Evolutionary conservation across 129 eudicot species (phyloP).

Genomic region (Pulicaria dysenterica): DNA sequence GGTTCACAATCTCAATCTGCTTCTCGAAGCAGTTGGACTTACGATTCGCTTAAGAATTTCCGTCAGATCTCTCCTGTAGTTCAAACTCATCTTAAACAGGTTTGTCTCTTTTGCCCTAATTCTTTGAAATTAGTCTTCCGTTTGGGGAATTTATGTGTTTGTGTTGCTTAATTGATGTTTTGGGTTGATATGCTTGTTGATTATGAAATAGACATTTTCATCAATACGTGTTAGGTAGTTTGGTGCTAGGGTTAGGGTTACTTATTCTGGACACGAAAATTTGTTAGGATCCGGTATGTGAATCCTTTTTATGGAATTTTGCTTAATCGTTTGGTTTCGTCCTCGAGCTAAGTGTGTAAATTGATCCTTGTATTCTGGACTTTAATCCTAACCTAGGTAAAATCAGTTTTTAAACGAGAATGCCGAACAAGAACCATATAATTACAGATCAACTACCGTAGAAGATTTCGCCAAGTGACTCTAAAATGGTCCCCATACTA

Average conservation of each 20-base stretch:
- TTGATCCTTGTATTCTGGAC: neutral
- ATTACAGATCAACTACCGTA: neutral
- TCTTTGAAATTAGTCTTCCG: neutral
- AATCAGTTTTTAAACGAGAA: neutral
- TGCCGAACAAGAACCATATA: neutral
- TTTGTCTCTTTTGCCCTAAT: conserved; percentile 10
- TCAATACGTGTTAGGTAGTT: neutral
- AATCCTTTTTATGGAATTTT: neutral
- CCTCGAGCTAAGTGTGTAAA: neutral
- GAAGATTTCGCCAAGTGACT: neutral
- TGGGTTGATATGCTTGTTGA: conserved; percentile 11
- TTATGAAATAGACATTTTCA: neutral
- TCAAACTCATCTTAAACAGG: conserved; percentile 94
- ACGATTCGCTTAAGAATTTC: conserved; percentile 80
- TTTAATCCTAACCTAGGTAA: neutral
- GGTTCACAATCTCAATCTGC: conserved; percentile 52
- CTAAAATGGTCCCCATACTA: neutral
- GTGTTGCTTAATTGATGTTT: neutral
- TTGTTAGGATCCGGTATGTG: neutral
- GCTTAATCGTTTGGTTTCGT: neutral
- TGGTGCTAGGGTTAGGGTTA: conserved; percentile 17
- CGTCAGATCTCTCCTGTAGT: conserved; percentile 84
- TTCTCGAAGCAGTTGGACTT: conserved; percentile 59
- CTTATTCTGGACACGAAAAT: neutral
- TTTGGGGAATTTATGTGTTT: neutral